Conservation (phyloP, 2,329 filamentous ascomycete genomes). For the Xylaria sp. region DNA sequence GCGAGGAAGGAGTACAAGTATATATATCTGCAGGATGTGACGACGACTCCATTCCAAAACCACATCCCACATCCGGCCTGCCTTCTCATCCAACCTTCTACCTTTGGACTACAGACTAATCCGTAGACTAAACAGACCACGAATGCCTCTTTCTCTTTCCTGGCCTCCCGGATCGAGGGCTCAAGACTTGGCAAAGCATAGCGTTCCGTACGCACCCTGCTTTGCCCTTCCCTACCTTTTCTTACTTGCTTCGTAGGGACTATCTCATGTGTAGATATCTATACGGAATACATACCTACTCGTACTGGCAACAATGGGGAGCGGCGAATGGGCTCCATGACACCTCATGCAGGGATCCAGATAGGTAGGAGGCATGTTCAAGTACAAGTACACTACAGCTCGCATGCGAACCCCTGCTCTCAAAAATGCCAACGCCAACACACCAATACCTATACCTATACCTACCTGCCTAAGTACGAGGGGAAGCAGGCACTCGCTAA, state of each 20-base stretch:
- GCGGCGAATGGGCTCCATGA: constrained; percentile 11
- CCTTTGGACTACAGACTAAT: too few species aligned
- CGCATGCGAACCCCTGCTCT: constrained; percentile 18
- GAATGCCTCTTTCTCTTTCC: background rate
- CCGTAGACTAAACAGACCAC: background rate
- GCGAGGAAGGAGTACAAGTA: background rate
- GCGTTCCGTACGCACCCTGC: too few species aligned
- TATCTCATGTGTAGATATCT: too few species aligned
- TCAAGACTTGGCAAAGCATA: background rate
- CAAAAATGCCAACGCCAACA: constrained; percentile 13
- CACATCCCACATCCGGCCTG: background rate
- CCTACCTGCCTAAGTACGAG: too few species aligned
- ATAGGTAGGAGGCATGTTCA: background rate
- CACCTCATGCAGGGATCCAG: constrained; percentile 15
- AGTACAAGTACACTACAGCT: constrained; percentile 4
- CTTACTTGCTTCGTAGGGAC: background rate
- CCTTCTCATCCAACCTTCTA: too few species aligned
- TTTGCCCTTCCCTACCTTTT: background rate
- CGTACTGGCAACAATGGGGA: background rate
- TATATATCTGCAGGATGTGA: background rate
- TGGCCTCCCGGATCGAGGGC: background rate
- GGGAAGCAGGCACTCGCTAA: background rate
- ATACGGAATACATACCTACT: too few species aligned
- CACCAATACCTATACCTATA: background rate
- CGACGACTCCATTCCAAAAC: background rate